Evolutionary conservation across 140 eudicot genomes (phyloP).

Genomic region (Flaveria floridana): DNA sequence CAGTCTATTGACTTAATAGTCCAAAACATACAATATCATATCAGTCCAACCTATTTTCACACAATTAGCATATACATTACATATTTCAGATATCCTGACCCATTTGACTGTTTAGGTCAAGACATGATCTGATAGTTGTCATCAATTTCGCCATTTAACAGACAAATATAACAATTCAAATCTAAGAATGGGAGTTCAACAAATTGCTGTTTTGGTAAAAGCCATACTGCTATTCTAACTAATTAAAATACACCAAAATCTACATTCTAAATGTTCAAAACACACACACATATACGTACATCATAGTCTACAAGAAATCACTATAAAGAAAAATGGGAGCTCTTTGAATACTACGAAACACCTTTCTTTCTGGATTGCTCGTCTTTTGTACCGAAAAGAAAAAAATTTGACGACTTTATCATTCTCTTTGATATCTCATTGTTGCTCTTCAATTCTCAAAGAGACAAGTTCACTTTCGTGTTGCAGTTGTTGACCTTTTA

Average conservation of each 20-base stretch:
- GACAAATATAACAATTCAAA: background rate
- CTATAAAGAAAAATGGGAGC: constrained; percentile 11
- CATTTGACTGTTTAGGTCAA: no score
- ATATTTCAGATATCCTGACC: no score
- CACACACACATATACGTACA: background rate
- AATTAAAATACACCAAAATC: background rate
- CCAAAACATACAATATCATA: no score
- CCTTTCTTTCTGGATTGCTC: background rate
- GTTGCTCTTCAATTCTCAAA: constrained; percentile 53
- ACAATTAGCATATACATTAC: no score
- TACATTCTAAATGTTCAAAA: constrained; percentile 5
- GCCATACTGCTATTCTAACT: constrained; percentile 13
- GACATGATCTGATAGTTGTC: no score
- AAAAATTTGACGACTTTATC: background rate
- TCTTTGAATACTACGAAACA: constrained; percentile 3
- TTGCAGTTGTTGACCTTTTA: constrained; percentile 67
- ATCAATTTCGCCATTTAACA: no score
- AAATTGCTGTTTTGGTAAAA: constrained; percentile 2
- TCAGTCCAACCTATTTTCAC: background rate
- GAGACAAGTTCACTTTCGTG: constrained; percentile 80
- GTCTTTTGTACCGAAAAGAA: background rate
- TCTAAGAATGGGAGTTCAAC: constrained; percentile 2
- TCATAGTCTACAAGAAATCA: constrained; percentile 25
- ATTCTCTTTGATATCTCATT: constrained; percentile 19
- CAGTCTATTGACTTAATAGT: no score